These are phyloP conservation scores for Hypoxylon rubiginosum DNA, from an alignment of 2,329 filamentous ascomycete species.

Conservation along the genomic window DNA sequence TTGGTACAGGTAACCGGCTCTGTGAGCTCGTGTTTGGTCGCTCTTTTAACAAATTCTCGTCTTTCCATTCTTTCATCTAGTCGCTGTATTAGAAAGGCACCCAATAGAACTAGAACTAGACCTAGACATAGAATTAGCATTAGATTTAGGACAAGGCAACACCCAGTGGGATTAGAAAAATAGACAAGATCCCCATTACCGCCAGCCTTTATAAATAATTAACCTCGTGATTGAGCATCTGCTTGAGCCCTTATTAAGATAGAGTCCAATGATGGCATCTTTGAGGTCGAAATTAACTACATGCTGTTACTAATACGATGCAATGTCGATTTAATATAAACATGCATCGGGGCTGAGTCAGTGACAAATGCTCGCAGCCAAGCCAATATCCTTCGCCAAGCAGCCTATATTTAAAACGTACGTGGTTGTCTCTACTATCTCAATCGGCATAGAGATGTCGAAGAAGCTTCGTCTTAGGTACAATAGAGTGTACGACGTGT, in stretches of 20 bases:
- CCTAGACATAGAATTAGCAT: neutral
- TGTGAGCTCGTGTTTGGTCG: slow-evolving; percentile 2
- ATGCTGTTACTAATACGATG: slow-evolving; percentile 17
- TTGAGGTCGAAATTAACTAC: slow-evolving; percentile 20
- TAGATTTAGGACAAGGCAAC: neutral
- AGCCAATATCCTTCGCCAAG: neutral
- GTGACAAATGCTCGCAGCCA: slow-evolving; percentile 2
- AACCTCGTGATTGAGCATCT: neutral
- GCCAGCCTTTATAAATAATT: neutral
- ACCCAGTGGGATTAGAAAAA: neutral
- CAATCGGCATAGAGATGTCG: neutral
- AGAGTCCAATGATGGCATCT: neutral
- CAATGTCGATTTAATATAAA: neutral
- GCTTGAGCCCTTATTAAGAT: too few species aligned
- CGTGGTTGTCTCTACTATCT: neutral
- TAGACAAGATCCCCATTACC: neutral
- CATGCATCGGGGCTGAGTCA: slow-evolving; percentile 13
- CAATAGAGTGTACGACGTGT: neutral
- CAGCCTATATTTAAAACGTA: neutral
- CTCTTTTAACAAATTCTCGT: neutral
- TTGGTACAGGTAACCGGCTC: neutral
- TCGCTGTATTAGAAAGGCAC: slow-evolving; percentile 1
- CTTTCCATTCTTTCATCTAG: neutral
- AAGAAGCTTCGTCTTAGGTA: neutral
- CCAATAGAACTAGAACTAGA: neutral